Base-by-base conservation (phyloP, 495 filamentous ascomycete genomes). In the Talaromyces nanjingensis region DNA sequence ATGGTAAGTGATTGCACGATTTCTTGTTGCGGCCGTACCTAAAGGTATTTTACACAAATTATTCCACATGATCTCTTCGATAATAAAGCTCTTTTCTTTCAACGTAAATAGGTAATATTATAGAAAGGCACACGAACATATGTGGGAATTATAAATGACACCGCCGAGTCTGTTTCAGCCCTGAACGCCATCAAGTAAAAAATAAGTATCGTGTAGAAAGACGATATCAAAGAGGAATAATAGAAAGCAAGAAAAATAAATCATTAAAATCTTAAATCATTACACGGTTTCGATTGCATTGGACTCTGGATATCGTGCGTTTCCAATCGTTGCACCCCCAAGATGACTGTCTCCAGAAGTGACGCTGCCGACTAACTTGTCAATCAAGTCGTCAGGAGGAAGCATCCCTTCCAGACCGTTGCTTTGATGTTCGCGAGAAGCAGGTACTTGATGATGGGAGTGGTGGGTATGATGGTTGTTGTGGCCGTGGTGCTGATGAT, bases 381-480 rank as follows among this genome's bases (percentile, higher is more conserved):
- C 73, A 66, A 78, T 74, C 59, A 80, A 68, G 62, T 79, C 76
- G 18, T 79, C 77, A 1, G 72, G 65, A n/a, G 74, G 68, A 64
- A 77, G 56, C 8, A 78, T 63, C 3, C 71, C 71, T 54, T 80
- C 76, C 27, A 79, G 74, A 24, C 59, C 45, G n/a, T 72, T 70
- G 63, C 72, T 71, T 33, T 64, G 56, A 39, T 75, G 75, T 65
- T 78, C 77, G 11, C 76, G 75, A 18, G 77, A 71, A 6, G 71
- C 69, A 24, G 74, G 49, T 8, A 63, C 70, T 39, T 72, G 70
- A 37, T 78, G 33, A n/a, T 60, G 59, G 20, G 27, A 29, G 31
- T 62, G 60, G 12, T 62, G 60, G n/a, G 16, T 31, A 22, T 62
- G 60, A 37, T 62, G 60, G 22, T 49, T 8, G 25, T 60, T 27